Conservation (phyloP, 768 basidiomycete species). For the Boletus pseudo-olivaceus region DNA sequence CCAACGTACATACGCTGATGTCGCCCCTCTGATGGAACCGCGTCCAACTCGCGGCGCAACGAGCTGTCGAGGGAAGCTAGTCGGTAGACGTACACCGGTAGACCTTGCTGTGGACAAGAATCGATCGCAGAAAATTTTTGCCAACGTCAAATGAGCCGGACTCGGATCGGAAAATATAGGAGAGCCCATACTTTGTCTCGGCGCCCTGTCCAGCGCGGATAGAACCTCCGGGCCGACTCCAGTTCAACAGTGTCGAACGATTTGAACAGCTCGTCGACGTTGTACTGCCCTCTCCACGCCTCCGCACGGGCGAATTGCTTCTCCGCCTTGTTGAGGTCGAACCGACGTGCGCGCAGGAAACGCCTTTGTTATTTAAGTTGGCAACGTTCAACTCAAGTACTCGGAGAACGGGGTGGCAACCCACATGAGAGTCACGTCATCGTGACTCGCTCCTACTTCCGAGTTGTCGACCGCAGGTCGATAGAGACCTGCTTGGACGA, state of each 20-base stretch:
- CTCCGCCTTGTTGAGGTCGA: constrained; percentile 57
- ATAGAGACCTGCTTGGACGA: constrained; percentile 54
- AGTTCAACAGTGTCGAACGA: constrained; percentile 59
- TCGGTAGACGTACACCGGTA: constrained; percentile 75
- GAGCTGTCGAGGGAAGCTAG: constrained; percentile 53
- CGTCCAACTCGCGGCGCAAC: constrained; percentile 58
- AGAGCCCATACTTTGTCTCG: constrained; percentile 59
- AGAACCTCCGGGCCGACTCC: constrained; percentile 56
- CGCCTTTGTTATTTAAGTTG: constrained; percentile 60
- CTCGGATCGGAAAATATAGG: background rate
- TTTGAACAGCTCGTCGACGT: constrained; percentile 61
- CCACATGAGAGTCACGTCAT: constrained; percentile 66
- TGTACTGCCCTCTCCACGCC: constrained; percentile 62
- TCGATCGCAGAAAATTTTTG: background rate
- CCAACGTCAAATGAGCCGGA: background rate
- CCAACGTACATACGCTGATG: constrained; percentile 68
- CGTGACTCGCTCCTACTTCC: constrained; percentile 44
- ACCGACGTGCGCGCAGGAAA: constrained; percentile 77
- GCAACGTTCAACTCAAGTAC: background rate
- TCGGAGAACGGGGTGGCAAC: constrained; percentile 18
- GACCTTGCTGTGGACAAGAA: constrained; percentile 45
- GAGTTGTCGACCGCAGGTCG: constrained; percentile 29
- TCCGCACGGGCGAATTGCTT: constrained; percentile 68
- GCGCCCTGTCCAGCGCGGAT: constrained; percentile 79
- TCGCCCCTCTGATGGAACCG: constrained; percentile 49